Evolutionary conservation across 129 eudicot genomes (phyloP), one percentile per base, ranked within the genome.

Genomic region (Centaurea solstitialis): DNA sequence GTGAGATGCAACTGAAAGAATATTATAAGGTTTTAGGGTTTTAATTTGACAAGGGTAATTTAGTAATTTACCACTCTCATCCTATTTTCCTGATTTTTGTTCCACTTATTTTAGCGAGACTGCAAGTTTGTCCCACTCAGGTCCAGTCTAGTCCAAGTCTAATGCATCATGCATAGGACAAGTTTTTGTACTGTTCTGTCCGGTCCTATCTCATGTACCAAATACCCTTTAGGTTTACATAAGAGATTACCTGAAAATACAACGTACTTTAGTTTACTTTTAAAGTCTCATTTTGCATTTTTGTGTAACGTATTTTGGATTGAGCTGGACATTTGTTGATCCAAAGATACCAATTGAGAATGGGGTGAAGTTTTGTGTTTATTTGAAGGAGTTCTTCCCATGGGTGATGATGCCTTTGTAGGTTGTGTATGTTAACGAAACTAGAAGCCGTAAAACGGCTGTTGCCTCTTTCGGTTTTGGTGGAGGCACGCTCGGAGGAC

Each of bases 381-480:
- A 98, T 83, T 90, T 84, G 66, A 92, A 92, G 84, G 91, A 88
- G 82, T 81, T 95, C 61, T 75, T 95, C 73, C 99, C 99, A 23
- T 95, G 99, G 99, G 82, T 95, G 68, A 79, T 90, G 92, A 89
- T 95, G 97, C 99, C 98, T 78, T 85, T 95, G 65, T 86, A 95
- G 81, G 87, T 91, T 68, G 93, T 84, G 17, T 95, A 90, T 72
- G 90, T 86, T 15, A 82, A 91, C 64, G 97, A 90, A 65, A 80
- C 79, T 47, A 91, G 30, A 82, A 88, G n/a, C 43, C 67, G 74
- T 57, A 84, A 80, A 72, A 84, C 78, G 78, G 72, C 57, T 21
- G 72, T 82, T 68, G 85, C 94, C 12, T 90, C 94, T 43, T 95
- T 86, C 78, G 76, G 97, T 83, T 95, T 87, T 78, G 98, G 92